Percentiles rank a stretch among this genome's conserved stretches.
phyloP scores from a whole-genome alignment of 129 eudicot species.

The Lactuca sativa region DNA sequence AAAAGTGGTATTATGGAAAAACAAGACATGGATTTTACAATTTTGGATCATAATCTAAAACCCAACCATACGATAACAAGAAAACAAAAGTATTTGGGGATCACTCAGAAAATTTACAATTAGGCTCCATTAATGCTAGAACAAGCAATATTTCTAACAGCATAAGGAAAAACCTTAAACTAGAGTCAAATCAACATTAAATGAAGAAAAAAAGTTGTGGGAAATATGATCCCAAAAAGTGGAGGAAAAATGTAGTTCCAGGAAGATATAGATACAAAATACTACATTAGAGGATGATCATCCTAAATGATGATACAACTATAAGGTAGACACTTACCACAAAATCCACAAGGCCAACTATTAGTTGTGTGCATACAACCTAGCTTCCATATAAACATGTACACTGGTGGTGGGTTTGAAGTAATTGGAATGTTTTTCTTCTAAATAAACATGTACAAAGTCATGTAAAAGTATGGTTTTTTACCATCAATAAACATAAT shows the following conservation, averaged over 20 bases:
- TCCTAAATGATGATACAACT: slow-evolving; percentile 23
- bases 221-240: slow-evolving; percentile 26
- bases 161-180: slow-evolving; percentile 26
- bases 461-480: no score
- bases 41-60: background rate
- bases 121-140: slow-evolving; percentile 28
- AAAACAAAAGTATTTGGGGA: slow-evolving; percentile 17
- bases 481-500: no score
- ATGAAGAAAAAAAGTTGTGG: slow-evolving; percentile 18
- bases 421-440: no score
- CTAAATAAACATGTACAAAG: no score
- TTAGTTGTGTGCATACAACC: no score
- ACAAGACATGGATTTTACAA: slow-evolving; percentile 9
- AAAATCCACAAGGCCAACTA: no score
- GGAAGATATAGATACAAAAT: slow-evolving; percentile 27
- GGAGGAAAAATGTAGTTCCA: slow-evolving; percentile 30
- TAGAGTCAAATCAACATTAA: slow-evolving; percentile 31
- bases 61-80: slow-evolving; percentile 7
- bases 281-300: slow-evolving; percentile 31
- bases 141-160: slow-evolving; percentile 31
- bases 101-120: slow-evolving; percentile 18
- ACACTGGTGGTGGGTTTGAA: no score
- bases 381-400: no score
- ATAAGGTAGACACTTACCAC: background rate
- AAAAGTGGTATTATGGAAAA: slow-evolving; percentile 22